Evolutionary conservation across 2,329 filamentous ascomycete genomes (phyloP).

Genomic region (Cladophialophora chaetospira): DNA sequence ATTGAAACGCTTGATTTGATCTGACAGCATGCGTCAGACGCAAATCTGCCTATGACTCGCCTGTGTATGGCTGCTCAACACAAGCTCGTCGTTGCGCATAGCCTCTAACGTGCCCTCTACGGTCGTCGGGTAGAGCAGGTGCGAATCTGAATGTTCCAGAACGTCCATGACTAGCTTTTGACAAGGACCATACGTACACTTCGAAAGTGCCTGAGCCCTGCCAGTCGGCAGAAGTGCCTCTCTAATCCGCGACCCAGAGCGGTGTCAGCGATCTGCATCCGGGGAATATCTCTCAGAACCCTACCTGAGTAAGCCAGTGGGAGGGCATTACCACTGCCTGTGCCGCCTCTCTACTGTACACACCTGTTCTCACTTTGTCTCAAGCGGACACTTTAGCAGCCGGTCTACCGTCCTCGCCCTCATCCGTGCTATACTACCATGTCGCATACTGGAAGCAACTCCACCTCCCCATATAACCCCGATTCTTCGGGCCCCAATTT

Average conservation of each 20-base stretch:
- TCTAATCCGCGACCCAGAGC: background rate
- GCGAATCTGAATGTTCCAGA: background rate
- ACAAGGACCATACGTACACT: background rate
- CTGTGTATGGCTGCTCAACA: no score
- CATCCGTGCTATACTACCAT: background rate
- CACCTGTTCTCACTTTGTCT: background rate
- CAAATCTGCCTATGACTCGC: no score
- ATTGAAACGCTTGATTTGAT: no score
- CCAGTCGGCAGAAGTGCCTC: background rate
- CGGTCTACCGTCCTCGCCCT: background rate
- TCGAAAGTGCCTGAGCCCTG: background rate
- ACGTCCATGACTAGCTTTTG: background rate
- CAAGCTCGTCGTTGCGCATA: no score
- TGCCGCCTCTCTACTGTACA: background rate
- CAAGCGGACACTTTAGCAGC: background rate
- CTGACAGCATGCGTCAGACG: no score
- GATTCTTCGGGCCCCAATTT: conserved; percentile 20
- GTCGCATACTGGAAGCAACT: conserved; percentile 20
- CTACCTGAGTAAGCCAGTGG: background rate
- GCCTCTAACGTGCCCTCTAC: background rate
- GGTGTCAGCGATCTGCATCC: background rate
- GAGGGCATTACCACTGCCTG: background rate
- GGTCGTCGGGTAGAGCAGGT: background rate
- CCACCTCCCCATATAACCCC: conserved; percentile 26
- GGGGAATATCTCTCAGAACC: background rate